phyloP scores from a whole-genome alignment of 2,329 filamentous ascomycete genomes.

The Orbilia ellipsospora region DNA sequence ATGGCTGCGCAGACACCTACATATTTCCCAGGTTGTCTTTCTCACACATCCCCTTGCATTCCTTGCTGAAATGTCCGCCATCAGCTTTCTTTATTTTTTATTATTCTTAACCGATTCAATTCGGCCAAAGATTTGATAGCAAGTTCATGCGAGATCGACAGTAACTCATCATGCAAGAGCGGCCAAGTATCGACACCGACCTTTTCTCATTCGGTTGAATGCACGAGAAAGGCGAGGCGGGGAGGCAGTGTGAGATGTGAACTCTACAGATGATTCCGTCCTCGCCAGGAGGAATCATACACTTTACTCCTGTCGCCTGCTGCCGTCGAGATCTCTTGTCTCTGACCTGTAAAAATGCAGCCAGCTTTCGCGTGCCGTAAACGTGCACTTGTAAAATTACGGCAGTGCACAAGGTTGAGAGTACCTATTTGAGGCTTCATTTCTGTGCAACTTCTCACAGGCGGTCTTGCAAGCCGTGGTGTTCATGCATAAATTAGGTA shows the following conservation, averaged over 20 bases:
- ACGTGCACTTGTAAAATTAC: conserved; percentile 8
- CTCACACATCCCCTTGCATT: conserved; percentile 47
- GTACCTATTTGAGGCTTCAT: neutral
- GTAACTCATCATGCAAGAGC: conserved; percentile 54
- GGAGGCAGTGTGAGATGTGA: conserved; percentile 26
- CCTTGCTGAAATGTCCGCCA: conserved; percentile 35
- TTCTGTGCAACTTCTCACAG: neutral
- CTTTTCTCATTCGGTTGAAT: conserved; percentile 23
- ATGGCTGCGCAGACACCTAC: conserved; percentile 45
- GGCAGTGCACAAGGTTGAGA: conserved; percentile 5
- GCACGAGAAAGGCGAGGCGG: conserved; percentile 48
- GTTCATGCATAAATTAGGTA: conserved; percentile 46
- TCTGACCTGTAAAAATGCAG: conserved; percentile 23
- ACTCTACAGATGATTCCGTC: neutral
- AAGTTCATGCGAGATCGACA: conserved; percentile 50
- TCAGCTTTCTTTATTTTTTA: conserved; percentile 33
- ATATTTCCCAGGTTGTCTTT: conserved; percentile 51
- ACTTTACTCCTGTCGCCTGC: neutral
- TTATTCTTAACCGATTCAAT: conserved; percentile 9
- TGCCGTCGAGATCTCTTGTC: conserved; percentile 34
- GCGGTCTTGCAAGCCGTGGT: too few relatives aligned
- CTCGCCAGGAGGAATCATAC: conserved; percentile 15
- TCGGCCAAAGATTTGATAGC: conserved; percentile 27
- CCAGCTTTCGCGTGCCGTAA: conserved; percentile 8
- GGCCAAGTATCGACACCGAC: conserved; percentile 31